These are phyloP conservation scores for Candida hispaniensis DNA, from an alignment of 805 yeast genomes.

Conservation along the genomic window DNA sequence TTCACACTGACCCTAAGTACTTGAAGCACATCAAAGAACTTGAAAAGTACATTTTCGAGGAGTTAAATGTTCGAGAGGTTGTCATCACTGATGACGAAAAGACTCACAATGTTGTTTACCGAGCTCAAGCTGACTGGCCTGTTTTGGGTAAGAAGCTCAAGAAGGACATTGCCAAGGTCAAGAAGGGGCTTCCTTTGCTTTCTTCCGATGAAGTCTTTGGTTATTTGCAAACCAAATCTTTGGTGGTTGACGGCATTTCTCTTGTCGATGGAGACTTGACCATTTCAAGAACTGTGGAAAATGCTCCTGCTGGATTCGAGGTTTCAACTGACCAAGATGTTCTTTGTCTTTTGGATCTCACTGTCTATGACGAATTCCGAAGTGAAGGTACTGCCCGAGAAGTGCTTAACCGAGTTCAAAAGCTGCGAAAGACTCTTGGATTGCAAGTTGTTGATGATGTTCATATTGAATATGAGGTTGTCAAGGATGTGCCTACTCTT, in stretches of 20 bases:
- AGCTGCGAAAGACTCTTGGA: slow-evolving; percentile 93
- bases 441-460: slow-evolving; percentile 93
- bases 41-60: slow-evolving; percentile 73
- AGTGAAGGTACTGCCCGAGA: slow-evolving; percentile 96
- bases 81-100: slow-evolving; percentile 83
- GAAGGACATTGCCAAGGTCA: slow-evolving; percentile 86
- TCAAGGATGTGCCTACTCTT: slow-evolving; percentile 41
- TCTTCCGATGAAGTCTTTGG: slow-evolving; percentile 73
- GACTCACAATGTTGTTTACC: slow-evolving; percentile 83
- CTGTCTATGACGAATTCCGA: slow-evolving; percentile 75
- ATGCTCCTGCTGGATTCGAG: slow-evolving; percentile 62
- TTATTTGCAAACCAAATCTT: slow-evolving; percentile 59
- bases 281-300: slow-evolving; percentile 83
- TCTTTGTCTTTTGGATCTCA: slow-evolving; percentile 78
- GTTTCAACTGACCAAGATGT: slow-evolving; percentile 84
- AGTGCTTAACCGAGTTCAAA: slow-evolving; percentile 91
- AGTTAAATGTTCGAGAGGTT: slow-evolving; percentile 82
- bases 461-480: slow-evolving; percentile 63
- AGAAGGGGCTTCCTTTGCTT: slow-evolving; percentile 79
- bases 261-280: slow-evolving; percentile 80
- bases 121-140: slow-evolving; percentile 98
- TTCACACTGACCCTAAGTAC: slow-evolving; percentile 68
- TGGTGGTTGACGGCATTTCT: slow-evolving; percentile 81
- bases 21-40: slow-evolving; percentile 68
- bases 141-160: slow-evolving; percentile 93